Conservation (phyloP, 1,139 yeast genomes). For the Blastobotrys serpentis region DNA sequence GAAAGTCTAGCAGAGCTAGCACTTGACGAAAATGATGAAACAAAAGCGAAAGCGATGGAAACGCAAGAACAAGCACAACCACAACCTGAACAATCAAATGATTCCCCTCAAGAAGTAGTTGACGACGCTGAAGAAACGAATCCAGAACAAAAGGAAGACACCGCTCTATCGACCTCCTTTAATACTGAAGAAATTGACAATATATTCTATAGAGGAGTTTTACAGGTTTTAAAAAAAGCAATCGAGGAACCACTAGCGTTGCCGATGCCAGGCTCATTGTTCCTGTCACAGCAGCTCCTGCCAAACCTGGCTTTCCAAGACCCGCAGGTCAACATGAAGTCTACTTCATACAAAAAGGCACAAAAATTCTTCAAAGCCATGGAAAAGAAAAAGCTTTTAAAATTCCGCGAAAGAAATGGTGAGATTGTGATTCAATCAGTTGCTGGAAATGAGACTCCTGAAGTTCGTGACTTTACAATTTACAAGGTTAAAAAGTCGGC, state of each 20-base stretch:
- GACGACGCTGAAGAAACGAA: slow-evolving; percentile 24
- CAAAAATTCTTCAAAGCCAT: slow-evolving; percentile 80
- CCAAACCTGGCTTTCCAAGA: slow-evolving; percentile 67
- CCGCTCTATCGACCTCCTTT: slow-evolving; percentile 36
- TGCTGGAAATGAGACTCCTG: slow-evolving; percentile 50
- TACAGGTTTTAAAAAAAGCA: slow-evolving; percentile 65
- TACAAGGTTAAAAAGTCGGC: slow-evolving; percentile 51
- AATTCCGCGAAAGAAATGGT: slow-evolving; percentile 74
- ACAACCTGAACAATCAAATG: neutral
- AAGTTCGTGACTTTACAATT: slow-evolving; percentile 59
- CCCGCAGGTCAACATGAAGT: slow-evolving; percentile 66
- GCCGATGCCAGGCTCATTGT: slow-evolving; percentile 58
- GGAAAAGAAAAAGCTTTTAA: slow-evolving; percentile 68
- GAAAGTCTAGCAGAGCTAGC: neutral
- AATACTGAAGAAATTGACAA: slow-evolving; percentile 72
- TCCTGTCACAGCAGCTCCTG: slow-evolving; percentile 67
- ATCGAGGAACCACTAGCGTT: slow-evolving; percentile 57
- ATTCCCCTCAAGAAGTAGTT: slow-evolving; percentile 16
- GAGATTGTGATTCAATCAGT: slow-evolving; percentile 59
- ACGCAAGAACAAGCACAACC: too few relatives aligned
- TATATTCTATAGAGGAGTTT: slow-evolving; percentile 64
- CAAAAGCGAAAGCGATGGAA: too few relatives aligned
- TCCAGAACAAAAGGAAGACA: slow-evolving; percentile 22
- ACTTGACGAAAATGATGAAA: neutral
- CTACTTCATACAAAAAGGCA: slow-evolving; percentile 86